Evolutionary conservation across 805 yeast genomes (phyloP), one percentile per base, ranked within the genome.

Genomic region (Peterozyma xylosa): DNA sequence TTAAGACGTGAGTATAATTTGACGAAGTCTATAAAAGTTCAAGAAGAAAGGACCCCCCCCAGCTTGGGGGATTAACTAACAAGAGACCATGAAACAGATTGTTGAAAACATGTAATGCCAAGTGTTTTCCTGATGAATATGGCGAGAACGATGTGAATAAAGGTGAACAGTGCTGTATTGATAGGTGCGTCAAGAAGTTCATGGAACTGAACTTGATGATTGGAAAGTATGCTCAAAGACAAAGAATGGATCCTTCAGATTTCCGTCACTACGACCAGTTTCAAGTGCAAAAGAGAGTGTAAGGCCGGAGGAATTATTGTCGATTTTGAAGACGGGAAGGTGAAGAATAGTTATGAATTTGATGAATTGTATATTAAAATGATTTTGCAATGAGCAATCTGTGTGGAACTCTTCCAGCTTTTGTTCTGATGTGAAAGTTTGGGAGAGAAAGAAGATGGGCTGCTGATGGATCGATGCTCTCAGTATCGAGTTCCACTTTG

Each of bases 51-150:
- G n/a, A n/a, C n/a, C n/a, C n/a, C 9, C n/a, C n/a, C n/a, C n/a
- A n/a, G n/a, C n/a, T 7, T 21, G 4, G 27, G 7, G 7, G 27
- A 21, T 7, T 21, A 21, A 21, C 27, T 21, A 5, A 21, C 27
- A 21, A 21, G 27, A 21, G 27, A 7, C 34, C 9, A 6, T 13
- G 4, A 14, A 1, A 11, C 53, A 70, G 74, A 37, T 70, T 90
- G 50, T 67, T 85, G 33, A 61, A 67, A 33, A 70, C 74, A 3
- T 91, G 98, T 60, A 69, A 73, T 16, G 54, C 62, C 46, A 93
- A 93, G 62, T 93, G 99, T 63, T 73, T 93, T 35, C 82, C 84
- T n/a, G 76, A 71, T n/a, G 86, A 82, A 50, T 90, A 85, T 63
- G 86, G 87, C 13, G 98, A 91, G 54, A 72, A 76, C 9, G 97